A percentile compares a stretch with the other conserved stretches of the same genome.
These are phyloP conservation scores for Aspergillus affinis DNA, from an alignment of 495 filamentous ascomycete genomes.

Conservation along the genomic window DNA sequence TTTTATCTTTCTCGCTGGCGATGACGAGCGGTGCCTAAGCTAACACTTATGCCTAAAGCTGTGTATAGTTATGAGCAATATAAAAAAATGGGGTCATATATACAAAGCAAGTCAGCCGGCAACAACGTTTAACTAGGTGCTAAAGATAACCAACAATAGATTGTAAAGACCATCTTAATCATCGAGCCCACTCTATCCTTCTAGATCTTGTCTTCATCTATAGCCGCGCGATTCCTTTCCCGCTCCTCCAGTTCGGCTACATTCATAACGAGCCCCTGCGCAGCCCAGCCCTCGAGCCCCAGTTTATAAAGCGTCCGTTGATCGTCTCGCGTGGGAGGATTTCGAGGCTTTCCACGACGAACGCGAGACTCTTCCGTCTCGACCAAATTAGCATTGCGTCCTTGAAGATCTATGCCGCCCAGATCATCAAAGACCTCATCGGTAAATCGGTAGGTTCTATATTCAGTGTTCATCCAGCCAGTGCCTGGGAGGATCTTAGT, in stretches of 20 bases:
- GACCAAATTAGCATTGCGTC: conserved; percentile 48
- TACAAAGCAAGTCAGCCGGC: too few relatives aligned
- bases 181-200: background rate
- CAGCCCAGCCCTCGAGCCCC: background rate
- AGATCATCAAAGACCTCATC: conserved; percentile 36
- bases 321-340: conserved; percentile 12
- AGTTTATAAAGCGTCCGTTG: conserved; percentile 8
- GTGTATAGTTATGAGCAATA: background rate
- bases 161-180: too few relatives aligned
- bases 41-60: background rate
- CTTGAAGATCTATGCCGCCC: background rate
- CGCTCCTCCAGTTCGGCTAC: background rate
- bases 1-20: too few relatives aligned
- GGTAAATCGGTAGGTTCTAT: conserved; percentile 63
- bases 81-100: too few relatives aligned
- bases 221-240: background rate
- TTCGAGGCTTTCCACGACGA: conserved; percentile 39
- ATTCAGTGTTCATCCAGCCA: conserved; percentile 76
- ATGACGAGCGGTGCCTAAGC: too few relatives aligned
- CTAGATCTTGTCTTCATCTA: background rate
- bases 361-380: conserved; percentile 54
- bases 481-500: conserved; percentile 45
- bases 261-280: background rate
- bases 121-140: too few relatives aligned
- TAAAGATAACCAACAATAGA: too few relatives aligned